These are phyloP conservation scores for Penicillium sp. DNA, from an alignment of 2,329 filamentous ascomycete genomes.

Conservation along the genomic window DNA sequence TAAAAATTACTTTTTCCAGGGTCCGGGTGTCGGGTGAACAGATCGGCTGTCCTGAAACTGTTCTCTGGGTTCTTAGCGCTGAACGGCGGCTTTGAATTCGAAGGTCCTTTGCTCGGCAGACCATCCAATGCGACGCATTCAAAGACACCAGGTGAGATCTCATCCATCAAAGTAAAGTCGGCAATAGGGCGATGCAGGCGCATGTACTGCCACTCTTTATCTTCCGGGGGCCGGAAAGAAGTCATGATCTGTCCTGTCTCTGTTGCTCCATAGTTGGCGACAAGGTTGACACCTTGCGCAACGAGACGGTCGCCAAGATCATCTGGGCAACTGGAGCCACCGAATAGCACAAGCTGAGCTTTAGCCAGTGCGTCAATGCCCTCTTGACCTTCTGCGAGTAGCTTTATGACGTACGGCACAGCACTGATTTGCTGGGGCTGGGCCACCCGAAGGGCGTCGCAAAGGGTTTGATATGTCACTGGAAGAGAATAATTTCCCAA, in stretches of 20 bases:
- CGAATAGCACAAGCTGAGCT: slow-evolving; percentile 53
- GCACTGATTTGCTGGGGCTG: slow-evolving; percentile 47
- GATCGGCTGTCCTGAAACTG: slow-evolving; percentile 58
- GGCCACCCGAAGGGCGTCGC: slow-evolving; percentile 28
- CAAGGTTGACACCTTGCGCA: slow-evolving; percentile 47
- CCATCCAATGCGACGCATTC: slow-evolving; percentile 39
- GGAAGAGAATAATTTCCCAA: slow-evolving; percentile 56
- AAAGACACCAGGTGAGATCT: slow-evolving; percentile 37
- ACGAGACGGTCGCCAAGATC: slow-evolving; percentile 55
- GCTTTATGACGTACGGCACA: slow-evolving; percentile 62
- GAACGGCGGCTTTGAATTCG: slow-evolving; percentile 42
- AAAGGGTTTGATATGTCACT: slow-evolving; percentile 49
- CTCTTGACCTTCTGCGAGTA: slow-evolving; percentile 55
- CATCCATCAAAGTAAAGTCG: slow-evolving; percentile 42
- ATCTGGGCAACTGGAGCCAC: slow-evolving; percentile 57
- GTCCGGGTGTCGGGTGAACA: slow-evolving; percentile 46
- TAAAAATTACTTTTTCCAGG: slow-evolving; percentile 38
- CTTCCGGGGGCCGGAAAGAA: slow-evolving; percentile 51
- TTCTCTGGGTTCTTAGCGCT: slow-evolving; percentile 43
- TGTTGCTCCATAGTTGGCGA: slow-evolving; percentile 49
- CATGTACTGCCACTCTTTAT: slow-evolving; percentile 61
- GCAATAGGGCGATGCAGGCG: slow-evolving; percentile 41
- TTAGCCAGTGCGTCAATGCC: slow-evolving; percentile 49
- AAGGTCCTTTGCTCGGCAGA: slow-evolving; percentile 39
- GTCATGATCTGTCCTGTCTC: slow-evolving; percentile 61